Percentiles rank a stretch among this genome's conserved stretches.
Conservation (phyloP, 1,139 yeast species). For the Pichia sp. region DNA sequence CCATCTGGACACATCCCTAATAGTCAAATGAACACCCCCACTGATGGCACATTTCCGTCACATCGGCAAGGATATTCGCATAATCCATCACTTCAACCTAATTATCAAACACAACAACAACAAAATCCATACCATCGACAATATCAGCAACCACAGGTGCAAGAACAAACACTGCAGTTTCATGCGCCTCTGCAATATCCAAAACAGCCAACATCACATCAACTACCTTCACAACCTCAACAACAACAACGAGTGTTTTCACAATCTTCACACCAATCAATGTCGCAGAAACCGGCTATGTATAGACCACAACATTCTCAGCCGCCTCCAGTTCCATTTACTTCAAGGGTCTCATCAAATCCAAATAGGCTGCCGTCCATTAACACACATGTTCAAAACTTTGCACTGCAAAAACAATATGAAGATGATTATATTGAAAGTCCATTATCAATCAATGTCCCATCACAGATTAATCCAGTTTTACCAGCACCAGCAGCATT, state of each 20-base stretch:
- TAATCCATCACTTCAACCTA: neutral
- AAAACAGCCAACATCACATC: neutral
- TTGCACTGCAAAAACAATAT: neutral
- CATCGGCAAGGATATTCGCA: neutral
- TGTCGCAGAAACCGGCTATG: neutral
- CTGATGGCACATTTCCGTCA: neutral
- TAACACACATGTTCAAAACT: slow-evolving; percentile 4
- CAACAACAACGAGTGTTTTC: neutral
- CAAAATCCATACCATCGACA: slow-evolving; percentile 1
- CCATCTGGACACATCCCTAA: too few relatives aligned
- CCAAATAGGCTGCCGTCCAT: slow-evolving; percentile 5
- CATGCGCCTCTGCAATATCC: neutral
- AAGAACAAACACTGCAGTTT: neutral
- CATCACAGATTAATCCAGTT: slow-evolving; percentile 2
- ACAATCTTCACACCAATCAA: neutral
- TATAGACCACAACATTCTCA: neutral
- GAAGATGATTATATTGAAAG: slow-evolving; percentile 2
- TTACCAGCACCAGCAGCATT: slow-evolving; percentile 3
- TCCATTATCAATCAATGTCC: slow-evolving; percentile 2
- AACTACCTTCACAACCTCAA: neutral
- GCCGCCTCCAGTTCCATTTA: neutral
- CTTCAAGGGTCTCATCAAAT: neutral
- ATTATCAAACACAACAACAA: slow-evolving; percentile 1
- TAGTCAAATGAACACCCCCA: too few relatives aligned
- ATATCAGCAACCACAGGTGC: neutral